These are phyloP conservation scores for Chrysoporthe deuterocubensis DNA, from an alignment of 2,329 filamentous ascomycete genomes.

Conservation along the genomic window DNA sequence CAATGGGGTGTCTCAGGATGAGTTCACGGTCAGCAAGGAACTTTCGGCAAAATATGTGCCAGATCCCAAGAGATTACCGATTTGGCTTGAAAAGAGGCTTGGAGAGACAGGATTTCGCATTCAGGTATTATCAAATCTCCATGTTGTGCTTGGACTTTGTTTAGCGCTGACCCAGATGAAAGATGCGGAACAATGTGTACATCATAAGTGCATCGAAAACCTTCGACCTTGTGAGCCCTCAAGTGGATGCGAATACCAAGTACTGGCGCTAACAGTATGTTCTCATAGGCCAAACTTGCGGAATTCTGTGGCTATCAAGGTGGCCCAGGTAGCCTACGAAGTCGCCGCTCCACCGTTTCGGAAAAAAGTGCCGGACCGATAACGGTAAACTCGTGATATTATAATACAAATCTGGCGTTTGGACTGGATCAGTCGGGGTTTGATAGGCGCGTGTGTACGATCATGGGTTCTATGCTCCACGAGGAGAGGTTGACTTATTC, in stretches of 20 bases:
- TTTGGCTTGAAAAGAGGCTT: constrained; percentile 6
- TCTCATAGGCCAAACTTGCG: neutral
- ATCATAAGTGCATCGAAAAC: constrained; percentile 11
- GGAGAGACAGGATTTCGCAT: constrained; percentile 9
- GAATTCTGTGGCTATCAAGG: neutral
- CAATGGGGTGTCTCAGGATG: neutral
- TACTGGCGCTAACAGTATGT: neutral
- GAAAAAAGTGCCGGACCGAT: neutral
- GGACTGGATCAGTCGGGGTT: neutral
- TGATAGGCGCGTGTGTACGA: neutral
- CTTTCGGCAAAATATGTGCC: constrained; percentile 17
- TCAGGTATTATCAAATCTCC: neutral
- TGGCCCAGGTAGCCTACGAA: neutral
- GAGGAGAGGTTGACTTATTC: too few species aligned
- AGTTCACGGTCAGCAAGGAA: constrained; percentile 4
- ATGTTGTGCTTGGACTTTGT: neutral
- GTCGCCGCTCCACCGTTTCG: neutral
- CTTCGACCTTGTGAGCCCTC: constrained; percentile 10
- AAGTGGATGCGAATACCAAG: neutral
- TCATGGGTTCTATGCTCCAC: too few species aligned
- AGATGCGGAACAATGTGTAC: constrained; percentile 21
- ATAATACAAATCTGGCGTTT: neutral
- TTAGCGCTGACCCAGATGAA: neutral
- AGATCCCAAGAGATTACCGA: constrained; percentile 1
- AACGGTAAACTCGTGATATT: neutral